Conservation (phyloP, 164 flowering plant species). For the Kingdonia uniflora region DNA sequence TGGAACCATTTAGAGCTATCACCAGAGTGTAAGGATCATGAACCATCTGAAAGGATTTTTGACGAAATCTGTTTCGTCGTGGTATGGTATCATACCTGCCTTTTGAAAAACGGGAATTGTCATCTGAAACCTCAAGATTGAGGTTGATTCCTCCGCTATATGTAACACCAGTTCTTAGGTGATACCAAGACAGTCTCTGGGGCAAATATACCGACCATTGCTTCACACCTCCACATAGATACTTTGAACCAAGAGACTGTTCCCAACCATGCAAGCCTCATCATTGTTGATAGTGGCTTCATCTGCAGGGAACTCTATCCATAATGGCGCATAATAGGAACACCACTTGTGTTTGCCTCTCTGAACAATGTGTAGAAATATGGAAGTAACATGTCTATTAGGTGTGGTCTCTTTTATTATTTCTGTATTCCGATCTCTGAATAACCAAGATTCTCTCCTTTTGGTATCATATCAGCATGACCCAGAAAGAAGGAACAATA, state of each 20-base stretch:
- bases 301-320: constrained; percentile 98
- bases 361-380: constrained; percentile 89
- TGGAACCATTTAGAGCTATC: no score
- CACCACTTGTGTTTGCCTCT: constrained; percentile 73
- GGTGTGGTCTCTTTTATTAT: constrained; percentile 80
- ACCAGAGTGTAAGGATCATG: no score
- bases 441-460: constrained; percentile 95
- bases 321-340: constrained; percentile 89
- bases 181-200: no score
- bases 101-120: no score
- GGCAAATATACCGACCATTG: no score
- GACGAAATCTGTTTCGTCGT: no score
- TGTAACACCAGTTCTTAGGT: no score
- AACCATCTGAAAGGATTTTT: no score
- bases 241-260: constrained; percentile 85
- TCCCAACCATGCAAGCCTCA: constrained; percentile 98
- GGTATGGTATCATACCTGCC: no score
- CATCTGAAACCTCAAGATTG: no score
- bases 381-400: constrained; percentile 63
- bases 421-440: constrained; percentile 79
- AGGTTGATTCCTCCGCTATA: no score
- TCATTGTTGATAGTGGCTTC: constrained; percentile 79
- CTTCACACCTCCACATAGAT: constrained; percentile 76
- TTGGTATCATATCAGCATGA: constrained; percentile 96
- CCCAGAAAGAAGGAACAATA: constrained; percentile 93